Conservation (phyloP, 23 red algal genomes). For the Gracilaria caudata region DNA sequence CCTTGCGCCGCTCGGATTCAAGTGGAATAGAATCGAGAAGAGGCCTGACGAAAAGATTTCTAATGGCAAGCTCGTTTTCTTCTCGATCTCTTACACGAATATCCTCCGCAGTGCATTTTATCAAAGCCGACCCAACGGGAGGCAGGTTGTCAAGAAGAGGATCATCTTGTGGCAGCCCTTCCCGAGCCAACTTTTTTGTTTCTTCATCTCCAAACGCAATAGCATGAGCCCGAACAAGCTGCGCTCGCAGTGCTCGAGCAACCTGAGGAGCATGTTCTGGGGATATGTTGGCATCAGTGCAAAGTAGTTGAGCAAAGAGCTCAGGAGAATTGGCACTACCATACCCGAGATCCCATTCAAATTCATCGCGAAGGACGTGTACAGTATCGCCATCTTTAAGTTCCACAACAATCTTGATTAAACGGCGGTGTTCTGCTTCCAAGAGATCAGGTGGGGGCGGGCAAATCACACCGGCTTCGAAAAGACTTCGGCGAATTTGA, state of each 20-base stretch:
- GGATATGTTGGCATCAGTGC: slow-evolving; percentile 51
- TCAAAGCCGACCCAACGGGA: slow-evolving; percentile 9
- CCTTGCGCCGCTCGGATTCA: slow-evolving; percentile 21
- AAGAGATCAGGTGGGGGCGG: slow-evolving; percentile 30
- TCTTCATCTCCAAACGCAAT: slow-evolving; percentile 74
- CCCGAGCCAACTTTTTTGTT: slow-evolving; percentile 21
- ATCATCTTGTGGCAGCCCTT: slow-evolving; percentile 21
- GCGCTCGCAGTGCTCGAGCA: slow-evolving; percentile 30
- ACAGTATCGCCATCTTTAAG: slow-evolving; percentile 13
- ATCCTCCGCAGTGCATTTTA: slow-evolving; percentile 42
- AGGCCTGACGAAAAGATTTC: slow-evolving; percentile 37
- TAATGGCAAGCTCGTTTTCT: slow-evolving; percentile 38
- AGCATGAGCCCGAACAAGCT: slow-evolving; percentile 55
- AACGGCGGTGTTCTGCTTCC: slow-evolving; percentile 40
- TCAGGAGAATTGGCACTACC: slow-evolving; percentile 54
- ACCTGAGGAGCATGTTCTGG: slow-evolving; percentile 43
- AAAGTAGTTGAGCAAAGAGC: slow-evolving; percentile 58
- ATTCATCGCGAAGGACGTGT: slow-evolving; percentile 45
- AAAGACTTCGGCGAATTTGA: slow-evolving; percentile 56
- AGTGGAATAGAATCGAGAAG: slow-evolving; percentile 30
- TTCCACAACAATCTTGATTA: slow-evolving; percentile 52
- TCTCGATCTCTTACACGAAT: slow-evolving; percentile 18
- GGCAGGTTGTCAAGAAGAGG: slow-evolving; percentile 13
- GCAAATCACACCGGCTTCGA: slow-evolving; percentile 53
- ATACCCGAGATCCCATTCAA: slow-evolving; percentile 64